Base-by-base conservation (phyloP, 2,329 filamentous ascomycete genomes). In the Trichoderma sp. region DNA sequence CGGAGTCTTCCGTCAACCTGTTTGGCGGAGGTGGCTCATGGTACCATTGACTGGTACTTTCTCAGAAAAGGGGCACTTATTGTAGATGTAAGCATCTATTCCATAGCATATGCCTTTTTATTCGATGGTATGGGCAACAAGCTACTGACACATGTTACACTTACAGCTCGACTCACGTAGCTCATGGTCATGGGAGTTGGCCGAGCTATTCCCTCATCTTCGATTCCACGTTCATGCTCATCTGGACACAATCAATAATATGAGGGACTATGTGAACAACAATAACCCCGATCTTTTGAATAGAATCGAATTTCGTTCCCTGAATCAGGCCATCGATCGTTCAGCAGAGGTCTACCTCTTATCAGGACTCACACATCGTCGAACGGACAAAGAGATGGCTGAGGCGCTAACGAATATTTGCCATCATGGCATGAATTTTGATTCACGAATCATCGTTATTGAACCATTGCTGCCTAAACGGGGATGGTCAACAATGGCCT, bases 361-460 rank as follows among this genome's bases (percentile, higher is more conserved):
- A 11, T 84, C 85, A 29, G 81, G 82, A 77, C 86, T 88, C 45
- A 78, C 89, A 7, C 87, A 88, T 76, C 85, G 88, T 79, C 88
- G 86, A 85, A 82, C 85, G 0, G 84, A 88, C 63, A 80, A 80
- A 9, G 79, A 84, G 16, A 79, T 81, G 1, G 68, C 78, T 8
- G 77, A 75, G 16, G 85, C 86, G 41, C 75, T 83, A 4, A 11
- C 35, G 27, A 29, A 29, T 1, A 21, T 79, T 3, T 24, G 21
- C 2, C 5, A 9, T 24, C 4, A 11, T 3, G 45, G 8, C 12
- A 56, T 74, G 60, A 12, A 9, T 3, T 14, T 11, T 16, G 14
- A 6, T 4, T 75, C 74, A 21, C 18, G 7, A 2, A 21, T 72
- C 14, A 4, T 75, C 12, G 72, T 73, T 24, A 41, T 60, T 12